These are phyloP conservation scores for Yamadazyma songkhlaensis DNA, from an alignment of 1,139 yeast species.

Conservation along the genomic window DNA sequence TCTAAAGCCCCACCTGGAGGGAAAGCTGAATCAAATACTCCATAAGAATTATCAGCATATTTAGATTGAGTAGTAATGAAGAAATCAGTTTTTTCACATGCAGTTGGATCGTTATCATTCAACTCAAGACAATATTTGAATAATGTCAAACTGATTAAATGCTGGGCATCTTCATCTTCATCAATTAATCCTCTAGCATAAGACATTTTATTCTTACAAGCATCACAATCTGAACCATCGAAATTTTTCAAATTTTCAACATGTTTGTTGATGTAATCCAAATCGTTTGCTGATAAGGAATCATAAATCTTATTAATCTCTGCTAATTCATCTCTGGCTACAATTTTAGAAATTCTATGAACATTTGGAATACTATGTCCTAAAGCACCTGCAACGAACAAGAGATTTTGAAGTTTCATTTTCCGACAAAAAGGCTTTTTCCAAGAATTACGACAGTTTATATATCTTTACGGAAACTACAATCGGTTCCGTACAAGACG, in stretches of 20 bases:
- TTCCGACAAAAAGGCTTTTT: too few relatives aligned
- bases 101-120: constrained; percentile 27
- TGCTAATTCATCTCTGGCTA: too few relatives aligned
- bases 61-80: constrained; percentile 34
- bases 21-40: constrained; percentile 21
- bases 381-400: constrained; percentile 4
- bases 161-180: constrained; percentile 30
- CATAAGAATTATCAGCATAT: constrained; percentile 15
- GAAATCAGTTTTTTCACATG: constrained; percentile 36
- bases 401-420: too few relatives aligned
- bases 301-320: too few relatives aligned
- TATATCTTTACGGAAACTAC: too few relatives aligned
- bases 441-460: too few relatives aligned
- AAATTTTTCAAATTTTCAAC: constrained; percentile 21
- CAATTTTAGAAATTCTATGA: too few relatives aligned
- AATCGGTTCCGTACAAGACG: too few relatives aligned
- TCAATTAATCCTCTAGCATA: constrained; percentile 27
- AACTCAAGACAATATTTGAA: constrained; percentile 32
- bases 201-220: constrained; percentile 33
- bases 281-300: constrained; percentile 13
- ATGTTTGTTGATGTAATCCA: constrained; percentile 30
- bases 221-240: constrained; percentile 32
- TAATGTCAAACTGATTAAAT: constrained; percentile 33
- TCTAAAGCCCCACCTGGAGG: constrained; percentile 21
- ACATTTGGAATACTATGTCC: constrained; percentile 17